Evolutionary conservation across 2,329 filamentous ascomycete species (phyloP).

Genomic region (Penicillium sclerotiorum): DNA sequence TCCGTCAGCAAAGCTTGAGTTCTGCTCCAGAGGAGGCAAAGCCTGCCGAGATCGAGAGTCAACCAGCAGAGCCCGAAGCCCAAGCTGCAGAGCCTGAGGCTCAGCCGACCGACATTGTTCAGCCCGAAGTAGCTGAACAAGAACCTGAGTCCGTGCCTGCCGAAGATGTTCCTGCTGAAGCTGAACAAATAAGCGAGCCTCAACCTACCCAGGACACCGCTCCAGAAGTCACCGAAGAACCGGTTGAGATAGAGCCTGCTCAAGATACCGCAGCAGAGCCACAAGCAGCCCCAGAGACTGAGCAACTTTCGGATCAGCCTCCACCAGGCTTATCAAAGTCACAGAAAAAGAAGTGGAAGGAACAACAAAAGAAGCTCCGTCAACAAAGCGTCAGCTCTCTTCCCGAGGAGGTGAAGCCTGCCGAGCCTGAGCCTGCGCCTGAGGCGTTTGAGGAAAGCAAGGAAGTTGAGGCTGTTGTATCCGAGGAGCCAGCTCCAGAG

Average conservation of each 20-base stretch:
- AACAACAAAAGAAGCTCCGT: background rate
- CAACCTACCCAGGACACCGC: background rate
- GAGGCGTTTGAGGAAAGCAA: conserved; percentile 3
- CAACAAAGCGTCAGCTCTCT: conserved; percentile 4
- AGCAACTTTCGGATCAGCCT: conserved; percentile 1
- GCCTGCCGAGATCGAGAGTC: no score
- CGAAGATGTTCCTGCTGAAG: no score
- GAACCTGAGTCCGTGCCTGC: no score
- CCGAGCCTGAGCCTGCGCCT: background rate
- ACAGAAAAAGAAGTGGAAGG: conserved; percentile 5
- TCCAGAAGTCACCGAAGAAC: background rate
- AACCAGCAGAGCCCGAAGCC: no score
- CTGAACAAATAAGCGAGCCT: no score
- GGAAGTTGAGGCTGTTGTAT: background rate
- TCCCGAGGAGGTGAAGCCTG: background rate
- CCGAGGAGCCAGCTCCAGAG: conserved; percentile 1
- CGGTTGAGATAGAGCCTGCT: background rate
- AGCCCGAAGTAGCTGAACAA: no score
- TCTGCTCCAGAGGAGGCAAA: background rate
- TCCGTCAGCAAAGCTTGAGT: background rate
- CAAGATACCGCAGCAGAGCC: background rate
- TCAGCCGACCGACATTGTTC: no score
- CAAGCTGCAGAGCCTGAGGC: no score
- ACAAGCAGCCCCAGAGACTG: background rate
- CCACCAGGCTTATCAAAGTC: background rate